Conservation (phyloP, 805 yeast genomes). For the Yarrowia porcina region DNA sequence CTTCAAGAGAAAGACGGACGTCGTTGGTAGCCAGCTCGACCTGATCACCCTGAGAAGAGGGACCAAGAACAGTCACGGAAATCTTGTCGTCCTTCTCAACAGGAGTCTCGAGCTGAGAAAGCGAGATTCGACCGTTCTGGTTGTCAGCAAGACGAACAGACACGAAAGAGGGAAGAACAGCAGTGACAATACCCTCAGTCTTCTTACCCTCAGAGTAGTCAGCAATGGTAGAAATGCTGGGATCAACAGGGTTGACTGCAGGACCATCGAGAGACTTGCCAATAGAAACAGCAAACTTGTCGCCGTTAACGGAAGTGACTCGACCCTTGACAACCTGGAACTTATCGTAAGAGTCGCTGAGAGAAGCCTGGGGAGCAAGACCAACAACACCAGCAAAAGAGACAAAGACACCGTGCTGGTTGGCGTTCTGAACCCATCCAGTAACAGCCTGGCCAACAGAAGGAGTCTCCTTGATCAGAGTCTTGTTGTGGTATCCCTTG, state of each 20-base stretch:
- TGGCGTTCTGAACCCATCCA: conserved; percentile 77
- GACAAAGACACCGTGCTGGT: conserved; percentile 79
- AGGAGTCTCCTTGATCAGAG: conserved; percentile 55
- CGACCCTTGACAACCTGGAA: conserved; percentile 71
- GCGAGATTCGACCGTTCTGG: conserved; percentile 74
- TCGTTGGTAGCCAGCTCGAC: conserved; percentile 20
- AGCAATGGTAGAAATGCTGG: conserved; percentile 44
- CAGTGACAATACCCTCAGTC: conserved; percentile 58
- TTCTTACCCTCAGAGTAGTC: conserved; percentile 60
- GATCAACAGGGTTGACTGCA: conserved; percentile 62
- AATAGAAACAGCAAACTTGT: conserved; percentile 39
- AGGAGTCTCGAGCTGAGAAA: conserved; percentile 55
- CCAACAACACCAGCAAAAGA: conserved; percentile 83
- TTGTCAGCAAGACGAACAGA: conserved; percentile 74
- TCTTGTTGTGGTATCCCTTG: conserved; percentile 51
- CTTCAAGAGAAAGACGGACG: neutral
- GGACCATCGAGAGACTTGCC: conserved; percentile 54
- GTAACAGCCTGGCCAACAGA: conserved; percentile 49
- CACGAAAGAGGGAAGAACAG: conserved; percentile 69
- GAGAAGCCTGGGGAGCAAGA: conserved; percentile 60
- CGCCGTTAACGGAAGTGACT: conserved; percentile 66
- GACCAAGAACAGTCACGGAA: conserved; percentile 61
- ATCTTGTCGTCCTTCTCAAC: conserved; percentile 64
- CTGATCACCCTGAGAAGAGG: conserved; percentile 24
- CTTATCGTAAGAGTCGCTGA: conserved; percentile 50